Evolutionary conservation across 371 early-diverging fungal genomes (phyloP).

Genomic region (Mortierella sp.): DNA sequence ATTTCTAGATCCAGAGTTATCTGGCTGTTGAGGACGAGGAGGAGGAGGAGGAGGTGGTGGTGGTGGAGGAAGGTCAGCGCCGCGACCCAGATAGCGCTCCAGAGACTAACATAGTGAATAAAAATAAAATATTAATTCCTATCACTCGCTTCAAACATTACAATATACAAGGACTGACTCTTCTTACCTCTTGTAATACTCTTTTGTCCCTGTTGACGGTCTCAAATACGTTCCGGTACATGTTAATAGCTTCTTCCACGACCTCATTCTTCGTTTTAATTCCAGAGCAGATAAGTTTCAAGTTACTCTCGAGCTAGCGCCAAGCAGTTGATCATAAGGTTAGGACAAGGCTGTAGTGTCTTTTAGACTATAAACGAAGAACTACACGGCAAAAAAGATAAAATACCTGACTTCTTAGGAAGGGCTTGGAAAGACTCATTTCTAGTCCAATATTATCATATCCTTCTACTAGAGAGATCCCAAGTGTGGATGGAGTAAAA

Average conservation of each 20-base stretch:
- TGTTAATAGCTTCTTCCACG: conserved; percentile 64
- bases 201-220: conserved; percentile 39
- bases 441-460: conserved; percentile 92
- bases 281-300: conserved; percentile 80
- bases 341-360: background rate
- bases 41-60: conserved; percentile 10
- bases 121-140: background rate
- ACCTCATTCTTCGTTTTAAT: conserved; percentile 69
- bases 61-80: background rate
- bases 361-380: background rate
- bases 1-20: background rate
- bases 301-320: conserved; percentile 78
- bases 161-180: background rate
- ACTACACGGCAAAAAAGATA: background rate
- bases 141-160: background rate
- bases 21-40: conserved; percentile 10
- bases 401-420: conserved; percentile 80
- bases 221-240: conserved; percentile 78
- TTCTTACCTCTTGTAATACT: conserved; percentile 32
- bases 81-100: conserved; percentile 20
- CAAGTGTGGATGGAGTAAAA: conserved; percentile 91
- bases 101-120: conserved; percentile 14
- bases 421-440: conserved; percentile 87
- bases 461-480: conserved; percentile 93
- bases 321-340: background rate